phyloP scores from a whole-genome alignment of 495 filamentous ascomycete species.

The Aspergillus egyptiacus region DNA sequence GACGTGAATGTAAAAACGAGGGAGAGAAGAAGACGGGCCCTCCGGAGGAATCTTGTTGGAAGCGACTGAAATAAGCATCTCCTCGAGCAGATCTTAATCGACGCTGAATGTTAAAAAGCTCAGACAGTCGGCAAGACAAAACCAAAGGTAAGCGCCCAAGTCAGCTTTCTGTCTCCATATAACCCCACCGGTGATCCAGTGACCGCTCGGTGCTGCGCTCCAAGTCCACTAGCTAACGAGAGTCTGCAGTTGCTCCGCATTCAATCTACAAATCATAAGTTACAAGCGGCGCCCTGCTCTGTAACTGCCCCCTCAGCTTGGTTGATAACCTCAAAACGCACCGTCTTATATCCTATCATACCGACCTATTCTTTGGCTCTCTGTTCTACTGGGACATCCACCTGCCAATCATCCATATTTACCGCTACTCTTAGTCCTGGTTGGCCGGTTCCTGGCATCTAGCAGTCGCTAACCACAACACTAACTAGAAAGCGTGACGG shows the following conservation, averaged over 20 bases:
- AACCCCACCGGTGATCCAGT: slow-evolving; percentile 37
- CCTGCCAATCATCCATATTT: slow-evolving; percentile 16
- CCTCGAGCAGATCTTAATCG: slow-evolving; percentile 16
- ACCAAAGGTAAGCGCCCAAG: slow-evolving; percentile 33
- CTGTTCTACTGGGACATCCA: slow-evolving; percentile 7
- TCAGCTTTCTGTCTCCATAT: slow-evolving; percentile 19
- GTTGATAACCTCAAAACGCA: slow-evolving; percentile 23
- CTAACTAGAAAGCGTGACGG: slow-evolving; percentile 29
- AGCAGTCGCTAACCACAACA: slow-evolving; percentile 21
- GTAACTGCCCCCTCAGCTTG: slow-evolving; percentile 29
- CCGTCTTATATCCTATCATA: slow-evolving; percentile 24
- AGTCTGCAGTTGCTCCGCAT: slow-evolving; percentile 35
- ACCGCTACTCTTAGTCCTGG: slow-evolving; percentile 13
- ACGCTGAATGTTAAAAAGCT: slow-evolving; percentile 17
- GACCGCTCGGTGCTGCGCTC: slow-evolving; percentile 39
- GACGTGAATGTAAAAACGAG: slow-evolving; percentile 32
- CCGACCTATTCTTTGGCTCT: slow-evolving; percentile 3
- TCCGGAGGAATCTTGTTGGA: slow-evolving; percentile 25
- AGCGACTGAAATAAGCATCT: slow-evolving; percentile 26
- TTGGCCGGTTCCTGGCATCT: slow-evolving; percentile 22
- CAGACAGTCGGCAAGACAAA: slow-evolving; percentile 18
- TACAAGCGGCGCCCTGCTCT: slow-evolving; percentile 19
- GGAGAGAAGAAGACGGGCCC: slow-evolving; percentile 31
- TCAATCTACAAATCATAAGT: slow-evolving; percentile 41
- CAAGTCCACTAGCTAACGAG: slow-evolving; percentile 38